Conservation (phyloP, 257 asterid genomes). For the Lycium ferocissimum region DNA sequence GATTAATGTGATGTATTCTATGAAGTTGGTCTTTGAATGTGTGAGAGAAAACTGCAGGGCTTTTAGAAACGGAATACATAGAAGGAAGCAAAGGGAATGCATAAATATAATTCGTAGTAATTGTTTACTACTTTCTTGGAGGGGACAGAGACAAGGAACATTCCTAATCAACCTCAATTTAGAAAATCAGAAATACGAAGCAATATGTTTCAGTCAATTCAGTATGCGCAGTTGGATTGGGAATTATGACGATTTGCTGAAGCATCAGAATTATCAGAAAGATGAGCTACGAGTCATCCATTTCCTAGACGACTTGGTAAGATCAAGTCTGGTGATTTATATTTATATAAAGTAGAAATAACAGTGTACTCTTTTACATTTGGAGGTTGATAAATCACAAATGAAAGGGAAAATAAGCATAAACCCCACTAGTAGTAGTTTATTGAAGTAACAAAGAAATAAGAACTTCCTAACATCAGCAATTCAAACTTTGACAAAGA, state of each 20-base stretch:
- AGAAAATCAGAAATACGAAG: too few species aligned
- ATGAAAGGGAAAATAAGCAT: not conserved
- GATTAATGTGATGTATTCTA: not conserved
- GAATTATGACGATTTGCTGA: too few species aligned
- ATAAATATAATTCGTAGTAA: too few species aligned
- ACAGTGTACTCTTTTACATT: not conserved
- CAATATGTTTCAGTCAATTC: not conserved
- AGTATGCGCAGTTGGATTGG: not conserved
- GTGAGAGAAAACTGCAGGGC: not conserved
- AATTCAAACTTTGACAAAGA: slow-evolving; percentile 32
- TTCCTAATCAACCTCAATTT: too few species aligned
- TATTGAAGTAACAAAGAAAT: not conserved
- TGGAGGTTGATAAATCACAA: not conserved
- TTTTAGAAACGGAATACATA: too few species aligned
- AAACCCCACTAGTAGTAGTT: not conserved
- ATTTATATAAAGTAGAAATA: not conserved
- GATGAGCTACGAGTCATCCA: not conserved
- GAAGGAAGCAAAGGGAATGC: too few species aligned
- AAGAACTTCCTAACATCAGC: slow-evolving; percentile 10
- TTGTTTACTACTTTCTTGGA: too few species aligned
- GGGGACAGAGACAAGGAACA: too few species aligned
- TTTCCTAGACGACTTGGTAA: not conserved
- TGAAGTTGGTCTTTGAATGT: not conserved
- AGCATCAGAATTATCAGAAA: not conserved
- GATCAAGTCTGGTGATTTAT: not conserved